Base-by-base conservation (phyloP, 805 yeast species). In the Pichia scutulata region DNA sequence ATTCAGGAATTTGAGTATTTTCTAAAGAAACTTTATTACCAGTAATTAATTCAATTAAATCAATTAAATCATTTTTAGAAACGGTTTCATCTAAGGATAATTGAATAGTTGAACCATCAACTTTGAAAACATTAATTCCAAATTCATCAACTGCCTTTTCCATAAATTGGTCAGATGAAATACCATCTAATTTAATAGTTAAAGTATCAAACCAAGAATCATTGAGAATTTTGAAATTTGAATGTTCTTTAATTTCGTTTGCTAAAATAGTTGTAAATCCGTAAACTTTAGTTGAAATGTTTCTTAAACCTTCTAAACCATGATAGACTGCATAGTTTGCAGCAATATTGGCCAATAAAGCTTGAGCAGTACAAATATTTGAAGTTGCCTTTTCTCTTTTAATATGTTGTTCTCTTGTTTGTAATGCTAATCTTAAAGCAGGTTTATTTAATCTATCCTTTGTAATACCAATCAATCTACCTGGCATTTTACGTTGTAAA, bases 331-430 rank as follows among this genome's bases (percentile, higher is more conserved):
- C 97, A 66, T 92, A 93, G 79, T 86, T 89, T 24, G 97, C 89
- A 22, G 97, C 83, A 72, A 93, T 89, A 66, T 93, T 93, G 19
- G 99, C 99, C 55, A 93, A 73, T 50, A 93, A 74, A 23, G 97
- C 97, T 73, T 93, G 99, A 9, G 99, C 97, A 19, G 99, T 93
- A 72, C 99, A 93, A 52, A 93, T 93, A 67, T 93, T 93, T 28
- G 97, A 89, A 19, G 99, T 93, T 16, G 99, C 99, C 70, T 87
- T 90, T 66, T 93, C 99, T 67, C 99, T 81, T 68, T 90, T 87
- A 64, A 93, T 93, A 68, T 93, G 99, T 68, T 93, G 99, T 68
- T 93, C 99, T 71, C 99, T 85, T 5, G 99, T 93, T 73, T 93
- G 99, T 58, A 93, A 76, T 4, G 99, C 98, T 59, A 93, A 75